A percentile compares a stretch with the other conserved stretches of the same genome.
These are phyloP conservation scores for Pleurostoma richardsiae DNA, from an alignment of 2,329 filamentous ascomycete genomes.

Conservation along the genomic window DNA sequence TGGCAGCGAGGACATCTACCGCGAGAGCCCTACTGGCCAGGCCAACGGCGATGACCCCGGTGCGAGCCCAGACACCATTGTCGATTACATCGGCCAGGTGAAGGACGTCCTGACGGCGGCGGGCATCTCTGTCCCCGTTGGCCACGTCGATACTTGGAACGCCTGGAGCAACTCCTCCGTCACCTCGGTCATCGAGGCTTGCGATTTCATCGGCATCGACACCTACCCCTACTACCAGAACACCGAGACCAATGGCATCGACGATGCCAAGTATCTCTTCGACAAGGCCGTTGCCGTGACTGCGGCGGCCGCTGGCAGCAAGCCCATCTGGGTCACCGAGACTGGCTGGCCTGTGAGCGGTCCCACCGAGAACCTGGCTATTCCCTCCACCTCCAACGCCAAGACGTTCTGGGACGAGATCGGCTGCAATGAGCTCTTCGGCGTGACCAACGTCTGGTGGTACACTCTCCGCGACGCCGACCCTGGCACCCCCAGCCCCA, in stretches of 20 bases:
- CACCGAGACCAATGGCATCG: conserved; percentile 61
- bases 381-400: conserved; percentile 63
- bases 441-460: conserved; percentile 66
- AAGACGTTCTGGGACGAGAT: conserved; percentile 77
- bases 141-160: conserved; percentile 90
- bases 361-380: conserved; percentile 52
- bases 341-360: conserved; percentile 82
- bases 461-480: conserved; percentile 68
- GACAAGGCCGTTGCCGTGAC: conserved; percentile 59
- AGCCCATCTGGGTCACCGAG: conserved; percentile 82
- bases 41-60: conserved; percentile 59
- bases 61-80: conserved; percentile 54
- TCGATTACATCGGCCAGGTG: conserved; percentile 66
- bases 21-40: conserved; percentile 66
- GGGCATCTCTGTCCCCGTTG: conserved; percentile 55
- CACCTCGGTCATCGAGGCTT: conserved; percentile 59
- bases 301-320: conserved; percentile 52
- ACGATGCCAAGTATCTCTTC: conserved; percentile 62
- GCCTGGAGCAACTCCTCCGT: conserved; percentile 71
- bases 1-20: conserved; percentile 83
- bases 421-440: conserved; percentile 62
- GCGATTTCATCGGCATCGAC: conserved; percentile 80
- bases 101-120: conserved; percentile 60
- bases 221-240: conserved; percentile 82
- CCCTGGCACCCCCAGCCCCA: conserved; percentile 55